A percentile compares a stretch with the other conserved stretches of the same genome.
Conservation (phyloP, 1,284 basidiomycete genomes). For the Sporisorium exsertum region DNA sequence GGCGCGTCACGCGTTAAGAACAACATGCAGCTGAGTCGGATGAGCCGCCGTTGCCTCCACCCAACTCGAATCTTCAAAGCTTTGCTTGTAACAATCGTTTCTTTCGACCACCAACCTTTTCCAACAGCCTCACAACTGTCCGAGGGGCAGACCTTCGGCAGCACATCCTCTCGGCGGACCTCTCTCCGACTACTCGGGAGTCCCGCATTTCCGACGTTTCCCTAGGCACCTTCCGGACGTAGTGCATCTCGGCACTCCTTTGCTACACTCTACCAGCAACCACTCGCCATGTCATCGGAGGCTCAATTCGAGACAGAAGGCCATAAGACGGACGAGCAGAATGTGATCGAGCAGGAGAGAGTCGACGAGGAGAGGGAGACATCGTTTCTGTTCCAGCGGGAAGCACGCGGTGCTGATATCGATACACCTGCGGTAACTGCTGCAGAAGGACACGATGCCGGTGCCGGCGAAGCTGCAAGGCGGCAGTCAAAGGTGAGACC, state of each 20-base stretch:
- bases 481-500: neutral
- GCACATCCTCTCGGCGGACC: neutral
- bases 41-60: conserved; percentile 24
- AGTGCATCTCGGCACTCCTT: neutral
- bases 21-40: conserved; percentile 28
- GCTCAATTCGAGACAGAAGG: conserved; percentile 20
- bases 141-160: neutral
- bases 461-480: neutral
- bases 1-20: conserved; percentile 44
- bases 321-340: conserved; percentile 40
- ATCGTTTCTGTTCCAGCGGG: conserved; percentile 28
- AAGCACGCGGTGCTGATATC: conserved; percentile 9
- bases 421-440: neutral
- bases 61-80: neutral
- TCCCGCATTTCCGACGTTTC: neutral
- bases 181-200: neutral
- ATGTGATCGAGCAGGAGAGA: conserved; percentile 35
- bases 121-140: neutral
- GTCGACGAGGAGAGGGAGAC: conserved; percentile 44
- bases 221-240: neutral
- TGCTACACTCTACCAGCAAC: neutral
- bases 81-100: neutral
- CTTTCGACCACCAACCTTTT: neutral
- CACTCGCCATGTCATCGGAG: conserved; percentile 38
- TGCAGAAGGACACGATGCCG: neutral